Base-by-base conservation (phyloP, 1,284 basidiomycete species). In the Sphaerobolus stellatus region DNA sequence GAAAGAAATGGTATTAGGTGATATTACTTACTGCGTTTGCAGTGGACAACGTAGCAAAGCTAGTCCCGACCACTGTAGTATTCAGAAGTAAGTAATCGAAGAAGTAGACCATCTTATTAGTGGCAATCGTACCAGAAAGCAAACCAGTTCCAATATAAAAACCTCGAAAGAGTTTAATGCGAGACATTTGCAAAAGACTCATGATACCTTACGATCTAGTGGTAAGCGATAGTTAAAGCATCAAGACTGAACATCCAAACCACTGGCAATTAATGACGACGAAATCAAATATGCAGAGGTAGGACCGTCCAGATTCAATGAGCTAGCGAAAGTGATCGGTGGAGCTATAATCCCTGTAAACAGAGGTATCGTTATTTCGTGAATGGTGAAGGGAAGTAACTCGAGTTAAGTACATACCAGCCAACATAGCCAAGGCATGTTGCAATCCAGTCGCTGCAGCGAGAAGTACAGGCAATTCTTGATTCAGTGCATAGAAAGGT, bases 51-150 rank as follows among this genome's bases (percentile, higher is more conserved):
- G 89, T 92, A 6, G 90, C 80, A 64, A 94, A 94, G 63, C 84
- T 88, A 0, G 90, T 94, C 8, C 90, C 91, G n/a, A 93, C 90
- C 2, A 94, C 90, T 4, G n/a, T n/a, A n/a, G n/a, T n/a, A n/a
- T n/a, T n/a, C n/a, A n/a, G n/a, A n/a, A n/a, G n/a, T n/a, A n/a
- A n/a, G n/a, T n/a, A n/a, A n/a, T n/a, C n/a, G n/a, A n/a, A n/a
- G n/a, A n/a, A n/a, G n/a, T n/a, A n/a, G n/a, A n/a, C n/a, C n/a
- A n/a, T n/a, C n/a, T n/a, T n/a, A n/a, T n/a, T n/a, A n/a, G n/a
- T n/a, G n/a, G n/a, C n/a, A n/a, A n/a, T n/a, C n/a, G n/a, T n/a
- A n/a, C n/a, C n/a, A n/a, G 84, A 85, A 51, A 94, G 76, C 20
- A 94, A 69, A 0, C 92, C 92, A 6, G 89, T 90, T 3, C 89